Base-by-base conservation (phyloP, 1,139 yeast species). In the Pichia sp. region DNA sequence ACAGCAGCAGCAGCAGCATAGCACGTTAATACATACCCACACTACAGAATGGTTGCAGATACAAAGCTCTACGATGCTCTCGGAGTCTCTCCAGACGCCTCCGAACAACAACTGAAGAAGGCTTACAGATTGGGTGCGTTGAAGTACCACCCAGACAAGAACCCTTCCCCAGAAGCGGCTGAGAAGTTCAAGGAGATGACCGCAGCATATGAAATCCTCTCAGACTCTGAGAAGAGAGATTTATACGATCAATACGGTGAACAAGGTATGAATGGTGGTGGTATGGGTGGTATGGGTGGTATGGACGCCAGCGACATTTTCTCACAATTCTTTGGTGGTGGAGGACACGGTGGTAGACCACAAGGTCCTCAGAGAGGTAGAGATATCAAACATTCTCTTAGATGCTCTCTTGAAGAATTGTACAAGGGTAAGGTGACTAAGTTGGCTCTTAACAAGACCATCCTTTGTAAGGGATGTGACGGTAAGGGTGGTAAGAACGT, bases 401-500 rank as follows among this genome's bases (percentile, higher is more conserved):
- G 77, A 44, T 94, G 93, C 53, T 72, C 95, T 32, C 73, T 91
- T 56, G 96, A 88, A 64, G 97, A 91, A 59, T 69, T 87, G 49
- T 93, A 80, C 74, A 87, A 85, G 66, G 99, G 99, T 48, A 84
- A 91, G 67, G 80, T 87, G 33, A 79, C 96, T 44, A 91, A 91
- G 66, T 73, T 91, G 64, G 96, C 97, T 6, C 72, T 91, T 49
- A 88, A 88, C 67, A 87, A 87, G 69, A 88, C 96, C 39, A 73
- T 88, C 37, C 64, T 87, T 52, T 91, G 99, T 76, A 74, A 75
- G 56, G 57, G 74, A 33, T 91, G 99, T 71, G 82, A 85, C 39
- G 99, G 98, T 54, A 78, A 79, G 56, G 99, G 99, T 61, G 98
- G 98, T 65, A 86, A 86, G 59, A 86, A 78, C 50, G 94, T 88